Base-by-base conservation (phyloP, 2,329 filamentous ascomycete species). In the Aureobasidium mangrovei region DNA sequence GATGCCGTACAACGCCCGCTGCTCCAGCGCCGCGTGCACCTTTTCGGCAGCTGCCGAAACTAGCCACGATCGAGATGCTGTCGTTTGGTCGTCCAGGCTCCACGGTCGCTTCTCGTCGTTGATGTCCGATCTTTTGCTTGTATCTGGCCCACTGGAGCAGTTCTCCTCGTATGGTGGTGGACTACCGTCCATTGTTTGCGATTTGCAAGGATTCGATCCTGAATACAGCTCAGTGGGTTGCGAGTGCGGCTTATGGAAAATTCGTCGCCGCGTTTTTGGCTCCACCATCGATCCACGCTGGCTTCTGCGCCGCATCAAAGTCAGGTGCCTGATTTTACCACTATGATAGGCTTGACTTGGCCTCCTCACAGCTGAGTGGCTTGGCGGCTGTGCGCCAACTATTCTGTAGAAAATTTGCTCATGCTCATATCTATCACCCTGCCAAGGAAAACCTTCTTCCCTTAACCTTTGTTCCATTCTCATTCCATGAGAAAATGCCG, bases 161-260 rank as follows among this genome's bases (percentile, higher is more conserved):
- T 56, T 59, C 9, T 64, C 63, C 33, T 67, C 63, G 56, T 68
- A 68, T 2, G 64, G 59, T 7, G 65, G 65, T 31, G 64, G 65
- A 4, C 28, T 33, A 12, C 54, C 55, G 8, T 32, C 42, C 49
- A 48, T 54, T 1, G 18, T 18, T 18, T 18, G 18, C 18, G 18
- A 18, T 18, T 18, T 18, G 18, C 18, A 18, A 18, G 18, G 18
- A 18, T 8, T 9, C 9, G 24, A 10, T 26, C 5, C 5, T 41
- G 4, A 18, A 39, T 39, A 3, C 36, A 39, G 28, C 5, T 42
- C 28, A n/a, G 18, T 9, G 10, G 24, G 18, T 4, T 12, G 29
- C 1, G 18, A 18, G 18, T 18, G 18, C 18, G 1, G 18, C 18
- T 18, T 18, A 18, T 18, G 18, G 18, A 18, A 18, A 18, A 18